Evolutionary conservation across 208 protist genomes (phyloP).

Genomic region (Blechomonas ayalai): DNA sequence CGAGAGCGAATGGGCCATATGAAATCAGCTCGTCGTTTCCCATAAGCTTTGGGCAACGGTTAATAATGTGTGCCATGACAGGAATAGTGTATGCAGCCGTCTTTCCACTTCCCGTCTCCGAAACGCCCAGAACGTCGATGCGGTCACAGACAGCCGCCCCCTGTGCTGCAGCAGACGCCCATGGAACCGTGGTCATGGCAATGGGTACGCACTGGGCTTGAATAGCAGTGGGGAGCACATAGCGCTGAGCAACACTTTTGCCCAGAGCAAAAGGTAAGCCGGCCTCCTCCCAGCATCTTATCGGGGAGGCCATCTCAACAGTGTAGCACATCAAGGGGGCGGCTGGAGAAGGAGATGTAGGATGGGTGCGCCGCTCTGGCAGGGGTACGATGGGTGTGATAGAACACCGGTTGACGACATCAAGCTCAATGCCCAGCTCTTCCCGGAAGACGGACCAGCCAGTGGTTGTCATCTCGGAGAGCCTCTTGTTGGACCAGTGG

Average conservation of each 20-base stretch:
- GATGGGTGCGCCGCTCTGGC: conserved; percentile 2
- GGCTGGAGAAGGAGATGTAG: background rate
- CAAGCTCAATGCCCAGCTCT: conserved; percentile 61
- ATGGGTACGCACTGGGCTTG: conserved; percentile 77
- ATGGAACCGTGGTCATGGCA: conserved; percentile 2
- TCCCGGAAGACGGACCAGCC: conserved; percentile 71
- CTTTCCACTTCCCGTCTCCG: conserved; percentile 93
- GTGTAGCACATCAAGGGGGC: conserved; percentile 50
- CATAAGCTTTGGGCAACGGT: conserved; percentile 37
- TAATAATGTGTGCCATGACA: conserved; percentile 51
- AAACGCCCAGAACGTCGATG: conserved; percentile 83
- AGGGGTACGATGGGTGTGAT: background rate
- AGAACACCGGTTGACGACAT: conserved; percentile 24
- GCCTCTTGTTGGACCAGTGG: conserved; percentile 49
- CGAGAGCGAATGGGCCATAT: conserved; percentile 73
- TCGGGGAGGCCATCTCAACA: conserved; percentile 12
- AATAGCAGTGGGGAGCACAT: conserved; percentile 62
- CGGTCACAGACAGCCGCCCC: conserved; percentile 2
- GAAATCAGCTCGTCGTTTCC: conserved; percentile 45
- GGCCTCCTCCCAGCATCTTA: conserved; percentile 81
- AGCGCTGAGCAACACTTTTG: conserved; percentile 27
- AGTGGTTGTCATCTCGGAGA: conserved; percentile 43
- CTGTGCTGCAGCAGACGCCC: background rate
- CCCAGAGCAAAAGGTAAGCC: conserved; percentile 53
- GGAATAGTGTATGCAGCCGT: conserved; percentile 91